Evolutionary conservation across 2,329 filamentous ascomycete genomes (phyloP).

Genomic region (Sporothrix luriei): DNA sequence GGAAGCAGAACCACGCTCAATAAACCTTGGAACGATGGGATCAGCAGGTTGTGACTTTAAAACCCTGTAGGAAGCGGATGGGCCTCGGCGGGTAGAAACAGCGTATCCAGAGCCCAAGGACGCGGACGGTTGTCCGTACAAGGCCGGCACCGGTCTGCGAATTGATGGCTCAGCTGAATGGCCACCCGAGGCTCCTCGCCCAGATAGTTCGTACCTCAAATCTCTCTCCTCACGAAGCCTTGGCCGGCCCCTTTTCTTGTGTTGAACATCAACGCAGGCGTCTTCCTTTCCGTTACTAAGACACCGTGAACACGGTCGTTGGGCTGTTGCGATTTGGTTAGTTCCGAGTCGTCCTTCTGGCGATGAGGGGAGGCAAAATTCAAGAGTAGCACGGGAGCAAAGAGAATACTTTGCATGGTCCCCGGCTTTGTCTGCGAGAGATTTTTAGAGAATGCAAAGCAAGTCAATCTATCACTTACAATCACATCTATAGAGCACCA

Average conservation of each 20-base stretch:
- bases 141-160: constrained; percentile 53
- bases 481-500: constrained; percentile 28
- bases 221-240: constrained; percentile 73
- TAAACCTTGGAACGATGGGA: constrained; percentile 52
- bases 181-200: constrained; percentile 49
- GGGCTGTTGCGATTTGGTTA: constrained; percentile 51
- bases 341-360: not conserved
- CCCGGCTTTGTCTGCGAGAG: not conserved
- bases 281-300: constrained; percentile 78
- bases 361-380: not conserved
- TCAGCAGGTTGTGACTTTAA: constrained; percentile 59
- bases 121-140: constrained; percentile 52
- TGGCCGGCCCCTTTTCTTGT: constrained; percentile 81
- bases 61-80: constrained; percentile 51
- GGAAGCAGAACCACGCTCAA: constrained; percentile 53
- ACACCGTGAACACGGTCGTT: constrained; percentile 77
- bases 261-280: constrained; percentile 78
- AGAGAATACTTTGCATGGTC: not conserved
- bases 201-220: constrained; percentile 55
- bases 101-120: constrained; percentile 51
- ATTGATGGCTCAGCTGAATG: constrained; percentile 50
- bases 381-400: not conserved
- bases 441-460: not conserved
- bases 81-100: constrained; percentile 50
- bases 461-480: constrained; percentile 23